Evolutionary conservation across 169 alveolate genomes (phyloP).

Genomic region (Eimeria maxima): DNA sequence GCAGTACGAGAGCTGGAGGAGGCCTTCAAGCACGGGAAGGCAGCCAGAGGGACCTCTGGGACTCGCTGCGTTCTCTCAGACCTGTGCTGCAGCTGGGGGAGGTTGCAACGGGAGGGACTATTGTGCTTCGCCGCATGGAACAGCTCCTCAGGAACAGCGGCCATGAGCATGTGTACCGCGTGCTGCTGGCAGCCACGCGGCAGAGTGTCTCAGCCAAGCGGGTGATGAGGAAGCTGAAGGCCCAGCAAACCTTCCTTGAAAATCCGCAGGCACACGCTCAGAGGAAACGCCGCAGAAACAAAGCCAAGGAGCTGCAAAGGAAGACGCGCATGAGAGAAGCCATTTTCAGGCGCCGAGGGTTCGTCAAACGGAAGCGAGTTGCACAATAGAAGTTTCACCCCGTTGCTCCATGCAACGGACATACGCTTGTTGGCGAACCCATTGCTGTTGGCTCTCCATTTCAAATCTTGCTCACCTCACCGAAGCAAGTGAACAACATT

Average conservation of each 20-base stretch:
- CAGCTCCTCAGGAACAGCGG: constrained; percentile 42
- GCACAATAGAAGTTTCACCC: neutral
- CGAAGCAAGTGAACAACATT: neutral
- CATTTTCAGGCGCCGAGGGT: constrained; percentile 50
- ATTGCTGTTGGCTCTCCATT: neutral
- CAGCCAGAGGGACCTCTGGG: constrained; percentile 45
- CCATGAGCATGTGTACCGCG: neutral
- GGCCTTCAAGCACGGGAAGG: neutral
- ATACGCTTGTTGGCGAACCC: neutral
- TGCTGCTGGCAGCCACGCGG: constrained; percentile 27
- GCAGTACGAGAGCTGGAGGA: neutral
- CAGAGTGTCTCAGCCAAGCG: constrained; percentile 62
- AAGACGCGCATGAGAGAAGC: constrained; percentile 13
- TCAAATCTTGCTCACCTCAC: neutral
- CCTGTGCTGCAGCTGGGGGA: constrained; percentile 33
- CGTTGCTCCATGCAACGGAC: neutral
- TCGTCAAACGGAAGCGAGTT: neutral
- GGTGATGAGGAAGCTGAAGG: constrained; percentile 57
- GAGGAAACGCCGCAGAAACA: constrained; percentile 57
- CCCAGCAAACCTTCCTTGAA: constrained; percentile 34
- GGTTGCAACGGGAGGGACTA: constrained; percentile 59
- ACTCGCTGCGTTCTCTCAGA: neutral
- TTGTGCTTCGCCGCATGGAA: constrained; percentile 57
- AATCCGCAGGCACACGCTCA: constrained; percentile 53
- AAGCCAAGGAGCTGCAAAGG: constrained; percentile 49